A percentile compares a stretch with the other conserved stretches of the same genome.
Evolutionary conservation across 192 early-diverging fungal species (phyloP).

Genomic region (Backusella westeae): DNA sequence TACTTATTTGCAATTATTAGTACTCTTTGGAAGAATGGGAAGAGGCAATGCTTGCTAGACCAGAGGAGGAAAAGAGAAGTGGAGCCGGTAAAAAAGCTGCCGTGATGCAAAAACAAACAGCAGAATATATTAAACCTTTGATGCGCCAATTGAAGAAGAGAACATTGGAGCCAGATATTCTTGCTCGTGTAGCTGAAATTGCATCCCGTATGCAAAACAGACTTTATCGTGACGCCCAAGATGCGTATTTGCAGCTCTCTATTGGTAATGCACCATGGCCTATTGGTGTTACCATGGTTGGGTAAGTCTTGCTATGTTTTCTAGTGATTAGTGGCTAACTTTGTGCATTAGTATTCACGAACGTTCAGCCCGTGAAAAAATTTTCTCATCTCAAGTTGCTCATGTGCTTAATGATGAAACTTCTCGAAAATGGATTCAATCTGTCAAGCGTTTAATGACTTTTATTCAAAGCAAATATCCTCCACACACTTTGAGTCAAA

Average conservation of each 20-base stretch:
- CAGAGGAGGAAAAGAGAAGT: conserved; percentile 77
- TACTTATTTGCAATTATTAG: conserved; percentile 19
- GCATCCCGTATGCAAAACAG: conserved; percentile 77
- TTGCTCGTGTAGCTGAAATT: conserved; percentile 92
- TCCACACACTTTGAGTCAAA: conserved; percentile 52
- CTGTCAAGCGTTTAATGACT: conserved; percentile 94
- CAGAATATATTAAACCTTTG: conserved; percentile 90
- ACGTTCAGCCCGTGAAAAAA: conserved; percentile 94
- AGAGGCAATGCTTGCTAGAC: conserved; percentile 65
- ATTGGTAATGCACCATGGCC: conserved; percentile 99
- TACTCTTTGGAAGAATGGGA: conserved; percentile 88
- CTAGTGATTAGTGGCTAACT: not conserved
- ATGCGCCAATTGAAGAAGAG: conserved; percentile 80
- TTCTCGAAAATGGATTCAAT: conserved; percentile 98
- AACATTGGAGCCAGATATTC: conserved; percentile 76
- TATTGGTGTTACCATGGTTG: conserved; percentile 94
- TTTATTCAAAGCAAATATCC: conserved; percentile 93
- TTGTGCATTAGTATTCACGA: conserved; percentile 82
- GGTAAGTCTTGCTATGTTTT: conserved; percentile 46
- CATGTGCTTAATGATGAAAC: conserved; percentile 97
- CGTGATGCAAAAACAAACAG: conserved; percentile 81
- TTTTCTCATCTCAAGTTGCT: conserved; percentile 91
- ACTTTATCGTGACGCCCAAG: conserved; percentile 91
- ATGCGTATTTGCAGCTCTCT: conserved; percentile 88
- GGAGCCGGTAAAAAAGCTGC: conserved; percentile 78